Conservation (phyloP, 805 yeast genomes). For the Myxozyma melibiosi region DNA sequence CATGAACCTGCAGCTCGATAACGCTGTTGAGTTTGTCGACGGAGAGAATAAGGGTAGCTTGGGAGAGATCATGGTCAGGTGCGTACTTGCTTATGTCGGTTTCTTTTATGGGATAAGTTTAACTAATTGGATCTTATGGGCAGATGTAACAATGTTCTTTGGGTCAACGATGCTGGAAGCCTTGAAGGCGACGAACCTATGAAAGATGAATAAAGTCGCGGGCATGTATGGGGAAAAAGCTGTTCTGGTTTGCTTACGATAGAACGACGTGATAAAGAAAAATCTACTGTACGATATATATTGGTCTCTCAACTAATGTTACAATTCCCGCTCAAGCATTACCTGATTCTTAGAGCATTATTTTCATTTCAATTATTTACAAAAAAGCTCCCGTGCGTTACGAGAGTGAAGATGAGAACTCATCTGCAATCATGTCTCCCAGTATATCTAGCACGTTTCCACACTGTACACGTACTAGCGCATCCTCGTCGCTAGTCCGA, state of each 20-base stretch:
- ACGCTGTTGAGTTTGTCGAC: conserved; percentile 56
- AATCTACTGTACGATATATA: conserved; percentile 6
- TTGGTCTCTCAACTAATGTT: not conserved
- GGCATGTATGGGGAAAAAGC: no score
- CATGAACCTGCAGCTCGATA: conserved; percentile 80
- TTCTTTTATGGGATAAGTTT: not conserved
- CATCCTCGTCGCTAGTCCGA: conserved; percentile 39
- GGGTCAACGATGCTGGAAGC: conserved; percentile 46
- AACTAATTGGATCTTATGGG: not conserved
- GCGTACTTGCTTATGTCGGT: conserved; percentile 9
- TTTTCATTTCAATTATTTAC: not conserved
- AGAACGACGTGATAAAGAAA: not conserved
- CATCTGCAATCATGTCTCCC: conserved; percentile 28
- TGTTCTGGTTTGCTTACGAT: conserved; percentile 15
- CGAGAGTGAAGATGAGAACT: conserved; percentile 1
- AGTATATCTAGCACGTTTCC: conserved; percentile 33
- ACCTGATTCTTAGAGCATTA: no score
- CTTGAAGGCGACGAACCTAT: conserved; percentile 17
- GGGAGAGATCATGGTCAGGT: conserved; percentile 74
- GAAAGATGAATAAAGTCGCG: conserved; percentile 9
- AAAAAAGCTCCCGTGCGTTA: not conserved
- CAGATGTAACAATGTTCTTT: conserved; percentile 87
- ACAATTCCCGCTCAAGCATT: no score
- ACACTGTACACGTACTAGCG: conserved; percentile 41
- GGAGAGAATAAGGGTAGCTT: conserved; percentile 55